Conservation (phyloP, 768 basidiomycete genomes). For the Lactarius evosmus region DNA sequence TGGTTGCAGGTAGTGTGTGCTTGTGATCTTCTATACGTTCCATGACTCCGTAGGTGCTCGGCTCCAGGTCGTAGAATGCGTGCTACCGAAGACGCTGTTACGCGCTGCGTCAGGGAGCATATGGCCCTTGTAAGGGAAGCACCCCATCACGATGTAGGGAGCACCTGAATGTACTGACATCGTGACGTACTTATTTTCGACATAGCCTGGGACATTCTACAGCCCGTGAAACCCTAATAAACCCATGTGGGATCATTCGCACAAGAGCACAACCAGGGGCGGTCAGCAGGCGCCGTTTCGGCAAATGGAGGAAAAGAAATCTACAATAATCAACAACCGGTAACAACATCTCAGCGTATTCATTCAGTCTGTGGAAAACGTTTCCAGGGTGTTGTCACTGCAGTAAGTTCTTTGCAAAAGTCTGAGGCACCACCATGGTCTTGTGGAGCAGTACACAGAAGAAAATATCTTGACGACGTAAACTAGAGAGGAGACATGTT, state of each 20-base stretch:
- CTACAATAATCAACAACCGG: not conserved
- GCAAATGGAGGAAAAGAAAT: not conserved
- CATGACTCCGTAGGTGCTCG: not conserved
- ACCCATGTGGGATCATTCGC: not conserved
- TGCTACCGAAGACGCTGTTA: not conserved
- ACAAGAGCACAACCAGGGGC: not conserved
- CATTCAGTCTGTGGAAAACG: constrained; percentile 2
- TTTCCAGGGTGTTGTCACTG: constrained; percentile 14
- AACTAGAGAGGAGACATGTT: not conserved
- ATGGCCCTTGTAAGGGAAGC: not conserved
- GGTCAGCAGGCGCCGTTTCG: not conserved
- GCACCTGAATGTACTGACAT: not conserved
- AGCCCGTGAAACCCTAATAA: constrained; percentile 2
- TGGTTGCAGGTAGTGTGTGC: not conserved
- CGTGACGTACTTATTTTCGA: constrained; percentile 3
- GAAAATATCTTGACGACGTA: constrained; percentile 5
- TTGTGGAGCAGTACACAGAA: constrained; percentile 1
- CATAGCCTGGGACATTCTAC: constrained; percentile 11
- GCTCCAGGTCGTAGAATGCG: not conserved
- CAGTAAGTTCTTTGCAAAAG: not conserved
- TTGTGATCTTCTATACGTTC: not conserved
- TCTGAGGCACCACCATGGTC: constrained; percentile 15
- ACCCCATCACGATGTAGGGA: not conserved
- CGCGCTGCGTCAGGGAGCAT: not conserved
- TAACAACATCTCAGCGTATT: constrained; percentile 8